Evolutionary conservation across 306 rosid species (phyloP).

Genomic region (Ziziphus jujuba): DNA sequence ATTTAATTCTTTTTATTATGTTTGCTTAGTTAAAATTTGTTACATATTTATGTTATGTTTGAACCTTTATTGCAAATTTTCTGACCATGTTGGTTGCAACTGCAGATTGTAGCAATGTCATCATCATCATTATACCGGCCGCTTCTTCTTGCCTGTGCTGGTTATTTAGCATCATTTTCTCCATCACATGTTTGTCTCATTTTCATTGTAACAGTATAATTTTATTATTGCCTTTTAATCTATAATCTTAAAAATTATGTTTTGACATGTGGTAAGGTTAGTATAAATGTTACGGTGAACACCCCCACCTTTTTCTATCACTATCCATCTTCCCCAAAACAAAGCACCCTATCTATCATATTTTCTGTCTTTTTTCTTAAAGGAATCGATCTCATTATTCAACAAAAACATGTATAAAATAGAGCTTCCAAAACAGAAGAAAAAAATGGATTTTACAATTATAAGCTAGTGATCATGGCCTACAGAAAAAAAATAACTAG

Average conservation of each 20-base stretch:
- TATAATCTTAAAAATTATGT: background rate
- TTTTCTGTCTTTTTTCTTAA: background rate
- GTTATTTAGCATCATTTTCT: conserved; percentile 82
- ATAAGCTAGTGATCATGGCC: background rate
- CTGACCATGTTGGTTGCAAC: conserved; percentile 29
- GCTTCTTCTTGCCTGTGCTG: conserved; percentile 85
- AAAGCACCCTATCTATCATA: background rate
- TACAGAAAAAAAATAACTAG: no score
- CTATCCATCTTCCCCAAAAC: background rate
- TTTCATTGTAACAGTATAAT: conserved; percentile 12
- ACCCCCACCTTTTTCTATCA: background rate
- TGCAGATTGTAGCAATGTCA: conserved; percentile 75
- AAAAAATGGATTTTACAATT: background rate
- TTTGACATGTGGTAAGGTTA: no score
- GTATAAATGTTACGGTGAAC: background rate
- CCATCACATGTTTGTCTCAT: conserved; percentile 81
- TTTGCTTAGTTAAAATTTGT: conserved; percentile 13
- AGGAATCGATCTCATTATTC: background rate
- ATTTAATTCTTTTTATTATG: background rate
- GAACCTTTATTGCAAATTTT: conserved; percentile 4
- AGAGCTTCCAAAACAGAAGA: background rate
- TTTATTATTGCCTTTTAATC: background rate
- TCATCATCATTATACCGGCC: conserved; percentile 64
- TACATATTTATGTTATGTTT: conserved; percentile 14
- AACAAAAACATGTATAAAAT: background rate